Conservation (phyloP, 1,284 basidiomycete species). For the Marasmius tenuissimus region DNA sequence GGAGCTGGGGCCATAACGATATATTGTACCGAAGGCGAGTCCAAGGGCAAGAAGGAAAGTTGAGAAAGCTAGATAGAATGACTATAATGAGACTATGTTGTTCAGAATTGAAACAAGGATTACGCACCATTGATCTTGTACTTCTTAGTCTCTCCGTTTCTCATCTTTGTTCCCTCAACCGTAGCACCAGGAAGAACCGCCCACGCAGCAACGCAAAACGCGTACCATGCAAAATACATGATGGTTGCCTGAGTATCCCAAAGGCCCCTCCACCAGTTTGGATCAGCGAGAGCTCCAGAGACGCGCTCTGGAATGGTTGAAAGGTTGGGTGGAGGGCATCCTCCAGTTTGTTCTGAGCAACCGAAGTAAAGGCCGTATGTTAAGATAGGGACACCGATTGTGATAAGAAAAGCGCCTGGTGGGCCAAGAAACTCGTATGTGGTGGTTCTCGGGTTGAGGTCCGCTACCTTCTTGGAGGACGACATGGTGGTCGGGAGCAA, state of each 20-base stretch:
- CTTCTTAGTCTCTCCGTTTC: constrained; percentile 75
- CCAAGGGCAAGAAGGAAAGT: constrained; percentile 84
- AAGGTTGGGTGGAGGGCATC: constrained; percentile 64
- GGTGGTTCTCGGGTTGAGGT: constrained; percentile 66
- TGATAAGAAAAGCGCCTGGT: constrained; percentile 74
- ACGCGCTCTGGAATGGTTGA: constrained; percentile 45
- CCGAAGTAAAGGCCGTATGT: constrained; percentile 84
- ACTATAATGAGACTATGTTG: background rate
- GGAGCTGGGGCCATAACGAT: constrained; percentile 71
- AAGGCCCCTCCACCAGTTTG: constrained; percentile 67
- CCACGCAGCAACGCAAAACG: constrained; percentile 85
- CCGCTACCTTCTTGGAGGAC: constrained; percentile 21
- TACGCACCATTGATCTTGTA: constrained; percentile 95
- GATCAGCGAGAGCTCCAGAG: constrained; percentile 45
- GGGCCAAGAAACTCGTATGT: constrained; percentile 88
- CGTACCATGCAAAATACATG: constrained; percentile 90
- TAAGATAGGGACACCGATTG: constrained; percentile 70
- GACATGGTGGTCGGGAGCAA: constrained; percentile 13
- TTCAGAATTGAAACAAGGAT: background rate
- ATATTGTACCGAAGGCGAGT: constrained; percentile 65
- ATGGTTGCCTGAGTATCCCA: constrained; percentile 80
- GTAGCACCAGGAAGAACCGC: constrained; percentile 83
- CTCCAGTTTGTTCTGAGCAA: constrained; percentile 78
- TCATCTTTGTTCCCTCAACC: constrained; percentile 77
- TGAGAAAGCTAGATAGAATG: constrained; percentile 66